phyloP scores from a whole-genome alignment of 306 rosid species.

The Biancaea sappan region DNA sequence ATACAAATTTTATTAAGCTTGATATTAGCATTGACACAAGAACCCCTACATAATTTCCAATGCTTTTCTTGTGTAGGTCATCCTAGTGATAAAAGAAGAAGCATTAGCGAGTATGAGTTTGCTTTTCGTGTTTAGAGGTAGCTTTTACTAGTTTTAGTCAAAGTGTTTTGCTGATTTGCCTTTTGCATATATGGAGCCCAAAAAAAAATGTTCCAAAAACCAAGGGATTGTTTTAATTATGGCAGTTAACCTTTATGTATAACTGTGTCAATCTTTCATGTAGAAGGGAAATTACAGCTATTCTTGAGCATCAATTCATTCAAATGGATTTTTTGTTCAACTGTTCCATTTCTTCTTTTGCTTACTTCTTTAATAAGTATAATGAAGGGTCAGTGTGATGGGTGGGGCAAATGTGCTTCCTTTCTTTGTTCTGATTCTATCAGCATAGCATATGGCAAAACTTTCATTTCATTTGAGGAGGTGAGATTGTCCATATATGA shows the following conservation, averaged over 20 bases:
- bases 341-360: neutral
- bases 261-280: neutral
- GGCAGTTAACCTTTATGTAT: neutral
- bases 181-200: too few species aligned
- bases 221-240: neutral
- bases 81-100: too few species aligned
- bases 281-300: neutral
- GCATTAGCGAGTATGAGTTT: too few species aligned
- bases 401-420: neutral
- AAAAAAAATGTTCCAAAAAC: too few species aligned
- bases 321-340: neutral
- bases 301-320: constrained; percentile 11
- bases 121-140: too few species aligned
- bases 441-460: neutral
- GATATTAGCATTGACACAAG: too few species aligned
- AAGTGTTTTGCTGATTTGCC: too few species aligned
- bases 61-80: too few species aligned
- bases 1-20: too few species aligned
- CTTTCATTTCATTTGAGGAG: neutral
- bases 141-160: too few species aligned
- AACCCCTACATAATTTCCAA: too few species aligned
- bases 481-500: neutral
- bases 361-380: neutral
- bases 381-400: neutral
- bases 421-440: neutral